Percentiles rank a stretch among this genome's conserved stretches.
Conservation (phyloP, 345 rosid genomes). For the Salix brachista region DNA sequence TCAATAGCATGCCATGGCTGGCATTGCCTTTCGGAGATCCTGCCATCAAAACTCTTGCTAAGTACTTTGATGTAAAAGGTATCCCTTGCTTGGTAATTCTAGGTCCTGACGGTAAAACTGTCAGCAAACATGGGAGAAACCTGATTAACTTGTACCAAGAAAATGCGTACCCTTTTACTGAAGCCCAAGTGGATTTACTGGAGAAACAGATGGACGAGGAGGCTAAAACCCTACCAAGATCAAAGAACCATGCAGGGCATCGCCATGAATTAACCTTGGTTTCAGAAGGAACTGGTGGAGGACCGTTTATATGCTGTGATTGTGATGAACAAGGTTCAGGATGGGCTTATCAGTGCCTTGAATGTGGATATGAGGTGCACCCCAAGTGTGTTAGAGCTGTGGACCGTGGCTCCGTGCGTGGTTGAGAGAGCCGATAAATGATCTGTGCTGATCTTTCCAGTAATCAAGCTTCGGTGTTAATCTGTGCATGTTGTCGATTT, state of each 20-base stretch:
- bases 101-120: constrained; percentile 61
- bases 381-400: constrained; percentile 45
- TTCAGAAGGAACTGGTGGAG: constrained; percentile 52
- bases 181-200: constrained; percentile 31
- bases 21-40: constrained; percentile 52
- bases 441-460: background rate
- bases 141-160: constrained; percentile 48
- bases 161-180: constrained; percentile 54
- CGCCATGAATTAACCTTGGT: constrained; percentile 52
- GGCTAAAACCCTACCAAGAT: constrained; percentile 40
- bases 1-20: constrained; percentile 49
- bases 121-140: constrained; percentile 47
- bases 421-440: background rate
- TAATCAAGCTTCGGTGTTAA: background rate
- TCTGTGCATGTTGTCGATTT: background rate
- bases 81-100: constrained; percentile 52
- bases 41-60: constrained; percentile 26
- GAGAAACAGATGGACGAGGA: constrained; percentile 51
- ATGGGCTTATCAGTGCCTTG: constrained; percentile 66
- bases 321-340: constrained; percentile 61
- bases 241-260: constrained; percentile 44
- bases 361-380: constrained; percentile 70
- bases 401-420: background rate
- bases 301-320: constrained; percentile 58
- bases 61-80: constrained; percentile 44